These are phyloP conservation scores for Thelonectria blattea DNA, from an alignment of 2,329 filamentous ascomycete species.

Conservation along the genomic window DNA sequence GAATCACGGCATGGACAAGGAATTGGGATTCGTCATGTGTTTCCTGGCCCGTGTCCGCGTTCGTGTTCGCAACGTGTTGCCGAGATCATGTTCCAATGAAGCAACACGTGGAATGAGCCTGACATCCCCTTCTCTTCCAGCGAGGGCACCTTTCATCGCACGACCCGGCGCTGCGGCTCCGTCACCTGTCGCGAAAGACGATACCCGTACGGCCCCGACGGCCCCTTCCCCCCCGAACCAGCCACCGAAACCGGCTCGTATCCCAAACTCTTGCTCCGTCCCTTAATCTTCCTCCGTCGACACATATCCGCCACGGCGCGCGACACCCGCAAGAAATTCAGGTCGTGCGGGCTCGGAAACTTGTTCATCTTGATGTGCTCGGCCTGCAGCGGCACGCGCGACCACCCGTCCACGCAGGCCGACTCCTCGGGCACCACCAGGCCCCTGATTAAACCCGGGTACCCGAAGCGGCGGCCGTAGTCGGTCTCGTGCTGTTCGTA, in stretches of 20 bases:
- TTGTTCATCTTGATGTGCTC: conserved; percentile 21
- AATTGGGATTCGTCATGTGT: no score
- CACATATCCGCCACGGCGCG: background rate
- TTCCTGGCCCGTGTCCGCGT: background rate
- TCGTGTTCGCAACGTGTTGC: background rate
- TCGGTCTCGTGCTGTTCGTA: conserved; percentile 27
- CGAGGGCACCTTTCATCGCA: background rate
- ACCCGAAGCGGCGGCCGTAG: conserved; percentile 17
- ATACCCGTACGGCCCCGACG: background rate
- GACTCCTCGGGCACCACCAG: conserved; percentile 17
- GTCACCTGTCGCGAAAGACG: background rate
- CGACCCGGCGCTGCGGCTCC: background rate
- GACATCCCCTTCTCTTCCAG: background rate
- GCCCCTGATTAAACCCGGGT: conserved; percentile 10
- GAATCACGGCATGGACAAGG: no score
- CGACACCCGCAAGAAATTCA: background rate
- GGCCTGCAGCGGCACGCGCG: background rate
- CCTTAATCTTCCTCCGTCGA: background rate
- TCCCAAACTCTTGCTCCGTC: background rate
- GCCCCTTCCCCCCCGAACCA: no score
- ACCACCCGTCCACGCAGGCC: conserved; percentile 5
- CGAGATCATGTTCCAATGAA: background rate
- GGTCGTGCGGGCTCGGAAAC: conserved; percentile 12
- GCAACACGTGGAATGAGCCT: background rate
- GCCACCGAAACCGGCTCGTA: background rate